Base-by-base conservation (phyloP, 768 basidiomycete species). In the Mycena belliarum region DNA sequence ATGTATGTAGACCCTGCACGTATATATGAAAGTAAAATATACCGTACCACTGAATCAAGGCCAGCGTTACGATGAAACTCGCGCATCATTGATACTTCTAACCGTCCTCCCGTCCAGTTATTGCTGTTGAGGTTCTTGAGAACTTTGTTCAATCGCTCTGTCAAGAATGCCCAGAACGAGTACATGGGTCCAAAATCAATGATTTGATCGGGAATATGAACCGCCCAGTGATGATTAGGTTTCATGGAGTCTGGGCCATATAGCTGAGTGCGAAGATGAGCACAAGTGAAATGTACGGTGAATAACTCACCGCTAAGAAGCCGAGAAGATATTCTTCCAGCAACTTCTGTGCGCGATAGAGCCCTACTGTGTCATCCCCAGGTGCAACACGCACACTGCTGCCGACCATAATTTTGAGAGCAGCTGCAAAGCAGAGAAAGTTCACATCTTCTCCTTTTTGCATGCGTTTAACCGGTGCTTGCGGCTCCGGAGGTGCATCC, bases 61-160 rank as follows among this genome's bases (percentile, higher is more conserved):
- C 49, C 29, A 2, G 59, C n/a, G 37, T 45, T 52, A 6, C 66
- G 60, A 20, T 56, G 29, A 44, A 68, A 72, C 26, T 66, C 64
- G 4, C 71, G 52, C 61, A 72, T 67, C 69, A 72, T 68, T 0
- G 68, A 69, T 3, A 71, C 62, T 47, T 73, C 71, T 0, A 70
- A 44, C 37, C 66, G 69, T 6, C 72, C 72, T 8, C 66, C 66
- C 12, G 60, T 57, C 45, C 65, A 60, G 24, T 69, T 70, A 45
- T 71, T 73, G 16, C 61, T 63, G 26, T 70, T 70, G n/a, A 62
- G 60, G 41, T 57, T 63, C 52, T 71, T 71, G 10, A 73, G 52
- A 4, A 66, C 21, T 49, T 69, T 69, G 60, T 73, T 73, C 20
- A 73, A 56, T 1, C 68, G 61, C 35, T 73, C 71, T 2, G 60